Evolutionary conservation across 2,329 filamentous ascomycete species (phyloP), one percentile per base, ranked within the genome.

Genomic region (Fusarium pseudocircinatum): DNA sequence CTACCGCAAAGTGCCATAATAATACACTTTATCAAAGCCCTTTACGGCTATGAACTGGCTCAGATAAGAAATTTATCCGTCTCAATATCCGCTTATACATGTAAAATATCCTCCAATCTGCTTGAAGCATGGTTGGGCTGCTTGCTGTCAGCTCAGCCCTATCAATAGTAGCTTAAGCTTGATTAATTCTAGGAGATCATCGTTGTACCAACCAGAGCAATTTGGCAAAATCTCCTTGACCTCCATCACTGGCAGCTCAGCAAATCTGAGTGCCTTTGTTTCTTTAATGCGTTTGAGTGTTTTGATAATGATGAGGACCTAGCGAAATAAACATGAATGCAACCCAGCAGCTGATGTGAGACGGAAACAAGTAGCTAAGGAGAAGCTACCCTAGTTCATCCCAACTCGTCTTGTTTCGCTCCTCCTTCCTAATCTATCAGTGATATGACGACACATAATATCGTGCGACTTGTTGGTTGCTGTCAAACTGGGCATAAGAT

Each of bases 321-420:
- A 26, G 7, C 43, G 4, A 26, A 9, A 10, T 1, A 44, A 18
- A 44, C 1, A 36, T 30, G 20, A 16, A 54, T 50, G 24, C 30
- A 28, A 37, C 24, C 32, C 32, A 49, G 37, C 16, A 10, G 63
- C 63, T 67, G 44, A 53, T 49, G 63, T 50, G 39, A 59, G 57
- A 60, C 34, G 37, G 34, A 14, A 46, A 20, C 14, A 26, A 18
- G n/a, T 37, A 20, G 24, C 6, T 52, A 15, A 14, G 32, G 14
- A 34, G 30, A 32, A 32, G 18, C 36, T 20, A 37, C n/a, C 43
- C 61, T 37, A 46, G 40, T 46, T 60, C 53, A 30, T 46, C 22
- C 54, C 44, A 67, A 24, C 20, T 56, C 24, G 6, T 46, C 34
- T 39, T n/a, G 53, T 43, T 53, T 46, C 40, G 44, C 26, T 39